Conservation (phyloP, 1,284 basidiomycete species). For the Neolentinus lepideus region DNA sequence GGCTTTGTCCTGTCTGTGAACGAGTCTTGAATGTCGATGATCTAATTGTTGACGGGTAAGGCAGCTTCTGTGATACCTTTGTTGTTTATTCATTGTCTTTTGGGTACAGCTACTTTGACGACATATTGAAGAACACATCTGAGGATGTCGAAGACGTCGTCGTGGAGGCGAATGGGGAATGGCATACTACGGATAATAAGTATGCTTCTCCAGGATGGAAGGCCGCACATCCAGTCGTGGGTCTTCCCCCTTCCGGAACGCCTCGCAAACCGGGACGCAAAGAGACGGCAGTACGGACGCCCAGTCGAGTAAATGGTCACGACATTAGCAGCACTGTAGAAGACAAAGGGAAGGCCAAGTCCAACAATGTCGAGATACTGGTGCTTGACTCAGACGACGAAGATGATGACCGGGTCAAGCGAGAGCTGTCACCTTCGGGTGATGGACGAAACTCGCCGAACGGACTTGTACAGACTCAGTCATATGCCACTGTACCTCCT, state of each 20-base stretch:
- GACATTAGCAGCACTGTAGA: constrained; percentile 9
- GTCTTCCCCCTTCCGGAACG: constrained; percentile 11
- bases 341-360: constrained; percentile 34
- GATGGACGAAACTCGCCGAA: constrained; percentile 22
- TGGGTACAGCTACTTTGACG: constrained; percentile 66
- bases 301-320: constrained; percentile 20
- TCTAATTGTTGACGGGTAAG: constrained; percentile 87
- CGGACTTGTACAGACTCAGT: constrained; percentile 15
- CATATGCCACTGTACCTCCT: constrained; percentile 11
- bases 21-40: constrained; percentile 73
- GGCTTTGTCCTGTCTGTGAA: constrained; percentile 95
- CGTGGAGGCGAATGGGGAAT: constrained; percentile 90
- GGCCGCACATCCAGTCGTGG: constrained; percentile 36
- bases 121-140: constrained; percentile 71
- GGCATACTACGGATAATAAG: constrained; percentile 89
- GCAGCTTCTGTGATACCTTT: constrained; percentile 4
- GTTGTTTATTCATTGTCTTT: constrained; percentile 1
- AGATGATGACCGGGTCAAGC: constrained; percentile 65
- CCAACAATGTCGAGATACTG: constrained; percentile 51
- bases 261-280: constrained; percentile 15
- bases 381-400: constrained; percentile 72
- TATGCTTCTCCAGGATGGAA: constrained; percentile 72
- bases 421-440: constrained; percentile 57
- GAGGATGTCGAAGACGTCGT: constrained; percentile 87
- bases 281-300: constrained; percentile 14